phyloP scores from a whole-genome alignment of 495 filamentous ascomycete genomes.

The Usnea hakonensis region DNA sequence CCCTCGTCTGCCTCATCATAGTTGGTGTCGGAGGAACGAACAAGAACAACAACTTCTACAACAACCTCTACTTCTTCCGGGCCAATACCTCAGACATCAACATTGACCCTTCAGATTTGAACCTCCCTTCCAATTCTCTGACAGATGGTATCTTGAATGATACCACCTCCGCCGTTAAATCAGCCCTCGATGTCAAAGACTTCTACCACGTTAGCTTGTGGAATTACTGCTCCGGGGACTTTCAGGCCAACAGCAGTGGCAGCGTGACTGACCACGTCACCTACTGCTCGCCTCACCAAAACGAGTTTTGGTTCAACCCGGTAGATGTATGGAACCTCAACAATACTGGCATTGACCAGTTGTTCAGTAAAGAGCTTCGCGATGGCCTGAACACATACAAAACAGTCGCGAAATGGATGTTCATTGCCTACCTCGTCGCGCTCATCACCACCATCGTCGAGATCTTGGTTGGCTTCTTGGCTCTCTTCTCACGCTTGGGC shows the following conservation, averaged over 20 bases:
- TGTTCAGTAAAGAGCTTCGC: conserved; percentile 54
- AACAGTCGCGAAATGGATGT: conserved; percentile 71
- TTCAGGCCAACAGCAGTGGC: conserved; percentile 42
- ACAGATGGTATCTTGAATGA: conserved; percentile 40
- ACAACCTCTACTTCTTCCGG: conserved; percentile 63
- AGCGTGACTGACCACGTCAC: conserved; percentile 31
- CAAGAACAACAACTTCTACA: conserved; percentile 43
- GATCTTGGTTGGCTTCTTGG: conserved; percentile 61
- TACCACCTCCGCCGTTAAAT: conserved; percentile 25
- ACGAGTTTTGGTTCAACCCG: conserved; percentile 72
- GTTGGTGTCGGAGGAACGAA: conserved; percentile 66
- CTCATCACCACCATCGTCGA: conserved; percentile 62
- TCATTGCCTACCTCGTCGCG: conserved; percentile 60
- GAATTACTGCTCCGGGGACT: conserved; percentile 70
- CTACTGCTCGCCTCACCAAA: conserved; percentile 50
- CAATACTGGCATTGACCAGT: conserved; percentile 42
- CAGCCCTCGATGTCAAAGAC: conserved; percentile 56
- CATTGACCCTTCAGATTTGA: conserved; percentile 17
- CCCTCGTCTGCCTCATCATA: conserved; percentile 63
- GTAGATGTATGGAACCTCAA: conserved; percentile 54
- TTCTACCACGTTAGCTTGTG: conserved; percentile 77
- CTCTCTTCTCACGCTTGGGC: conserved; percentile 60
- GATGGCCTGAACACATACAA: conserved; percentile 62
- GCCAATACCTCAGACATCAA: conserved; percentile 37
- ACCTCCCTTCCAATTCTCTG: conserved; percentile 27